phyloP scores from a whole-genome alignment of 1,139 yeast genomes.

The Saccharomycopsis hybrid region DNA sequence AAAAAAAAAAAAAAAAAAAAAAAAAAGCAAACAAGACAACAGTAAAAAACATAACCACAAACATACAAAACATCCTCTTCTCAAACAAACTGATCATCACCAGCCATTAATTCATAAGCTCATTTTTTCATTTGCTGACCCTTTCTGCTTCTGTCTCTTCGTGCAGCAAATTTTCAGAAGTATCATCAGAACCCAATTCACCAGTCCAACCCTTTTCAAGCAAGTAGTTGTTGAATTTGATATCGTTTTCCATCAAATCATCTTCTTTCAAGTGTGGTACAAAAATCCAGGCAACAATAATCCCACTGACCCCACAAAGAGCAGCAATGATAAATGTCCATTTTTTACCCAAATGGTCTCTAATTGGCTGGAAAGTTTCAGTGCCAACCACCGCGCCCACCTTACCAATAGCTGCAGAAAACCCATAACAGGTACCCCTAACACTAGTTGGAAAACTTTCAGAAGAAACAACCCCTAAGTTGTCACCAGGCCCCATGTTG shows the following conservation, averaged over 20 bases:
- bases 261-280: constrained; percentile 64
- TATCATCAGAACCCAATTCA: constrained; percentile 38
- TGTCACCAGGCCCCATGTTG: constrained; percentile 73
- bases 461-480: constrained; percentile 61
- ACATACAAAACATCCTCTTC: too few species aligned
- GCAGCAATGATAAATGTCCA: constrained; percentile 61
- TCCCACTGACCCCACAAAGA: constrained; percentile 61
- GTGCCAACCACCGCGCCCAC: constrained; percentile 52
- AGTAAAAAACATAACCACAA: too few species aligned
- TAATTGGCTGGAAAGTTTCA: constrained; percentile 39
- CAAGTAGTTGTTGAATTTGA: constrained; percentile 54
- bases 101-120: too few species aligned
- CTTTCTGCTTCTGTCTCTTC: too few species aligned
- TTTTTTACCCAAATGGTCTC: constrained; percentile 33
- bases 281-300: constrained; percentile 51
- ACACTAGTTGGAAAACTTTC: constrained; percentile 72
- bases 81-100: too few species aligned
- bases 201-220: constrained; percentile 65
- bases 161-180: not conserved
- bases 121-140: too few species aligned
- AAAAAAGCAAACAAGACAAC: too few species aligned
- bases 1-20: too few species aligned
- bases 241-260: constrained; percentile 62
- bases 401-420: constrained; percentile 48
- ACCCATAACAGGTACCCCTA: constrained; percentile 57